phyloP scores from a whole-genome alignment of 2,329 filamentous ascomycete species.

The Helicocarpus griseus region DNA sequence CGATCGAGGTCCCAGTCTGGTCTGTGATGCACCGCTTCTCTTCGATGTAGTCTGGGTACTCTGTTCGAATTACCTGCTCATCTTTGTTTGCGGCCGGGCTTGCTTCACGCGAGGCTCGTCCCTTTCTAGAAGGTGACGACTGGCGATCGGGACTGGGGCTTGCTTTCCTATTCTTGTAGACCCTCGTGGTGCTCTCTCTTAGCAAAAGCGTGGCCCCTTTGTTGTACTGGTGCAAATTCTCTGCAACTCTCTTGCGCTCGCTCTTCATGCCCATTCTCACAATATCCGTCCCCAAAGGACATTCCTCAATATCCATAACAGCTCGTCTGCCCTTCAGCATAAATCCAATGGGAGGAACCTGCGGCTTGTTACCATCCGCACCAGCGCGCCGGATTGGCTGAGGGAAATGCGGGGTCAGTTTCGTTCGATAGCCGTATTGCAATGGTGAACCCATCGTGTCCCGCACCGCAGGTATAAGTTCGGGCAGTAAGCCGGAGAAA shows the following conservation, averaged over 20 bases:
- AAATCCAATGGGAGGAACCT: conserved; percentile 76
- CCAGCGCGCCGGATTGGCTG: conserved; percentile 41
- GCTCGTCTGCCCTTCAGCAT: conserved; percentile 71
- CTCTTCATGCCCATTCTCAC: conserved; percentile 68
- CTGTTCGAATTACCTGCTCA: conserved; percentile 41
- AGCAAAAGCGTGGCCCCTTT: conserved; percentile 81
- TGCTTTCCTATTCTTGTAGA: conserved; percentile 15
- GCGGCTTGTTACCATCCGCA: conserved; percentile 19
- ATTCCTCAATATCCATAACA: conserved; percentile 93
- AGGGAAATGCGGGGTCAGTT: conserved; percentile 93
- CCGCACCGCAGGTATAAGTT: conserved; percentile 62
- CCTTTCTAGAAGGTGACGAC: not conserved
- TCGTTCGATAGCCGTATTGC: conserved; percentile 90
- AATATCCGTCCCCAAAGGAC: conserved; percentile 83
- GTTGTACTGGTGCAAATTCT: conserved; percentile 61
- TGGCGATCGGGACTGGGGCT: not conserved
- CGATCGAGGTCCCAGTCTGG: conserved; percentile 68
- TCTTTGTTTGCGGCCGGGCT: conserved; percentile 25
- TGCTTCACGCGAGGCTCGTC: conserved; percentile 15
- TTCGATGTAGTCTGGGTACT: conserved; percentile 56
- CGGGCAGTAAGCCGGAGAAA: conserved; percentile 73
- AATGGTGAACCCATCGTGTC: conserved; percentile 86
- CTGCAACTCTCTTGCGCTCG: conserved; percentile 66
- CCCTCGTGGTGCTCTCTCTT: conserved; percentile 70
- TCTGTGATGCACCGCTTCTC: conserved; percentile 85